Evolutionary conservation across 352 stramenopile species (phyloP).

Genomic region (Achlya hypogyna): DNA sequence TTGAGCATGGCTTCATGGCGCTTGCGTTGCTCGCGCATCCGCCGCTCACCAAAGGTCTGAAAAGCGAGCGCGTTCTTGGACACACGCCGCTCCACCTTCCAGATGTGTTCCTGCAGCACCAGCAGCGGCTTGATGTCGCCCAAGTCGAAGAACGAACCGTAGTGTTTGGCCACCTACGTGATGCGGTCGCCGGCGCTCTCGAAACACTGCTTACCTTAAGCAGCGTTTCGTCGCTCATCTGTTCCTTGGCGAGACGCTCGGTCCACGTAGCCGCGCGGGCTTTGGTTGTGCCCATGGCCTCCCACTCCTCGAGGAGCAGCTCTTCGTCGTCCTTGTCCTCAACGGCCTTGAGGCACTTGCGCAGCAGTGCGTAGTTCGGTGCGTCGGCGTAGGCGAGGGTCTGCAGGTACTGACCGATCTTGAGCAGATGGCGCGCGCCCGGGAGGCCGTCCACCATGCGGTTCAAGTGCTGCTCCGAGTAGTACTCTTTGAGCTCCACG

Average conservation of each 20-base stretch:
- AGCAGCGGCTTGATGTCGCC: slow-evolving; percentile 39
- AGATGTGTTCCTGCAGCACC: slow-evolving; percentile 54
- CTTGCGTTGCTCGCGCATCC: slow-evolving; percentile 66
- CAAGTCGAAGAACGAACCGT: slow-evolving; percentile 67
- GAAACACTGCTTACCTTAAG: slow-evolving; percentile 28
- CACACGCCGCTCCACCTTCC: slow-evolving; percentile 52
- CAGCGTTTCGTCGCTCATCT: slow-evolving; percentile 28
- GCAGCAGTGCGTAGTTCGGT: slow-evolving; percentile 55
- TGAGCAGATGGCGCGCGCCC: slow-evolving; percentile 54
- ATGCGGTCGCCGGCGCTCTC: slow-evolving; percentile 35
- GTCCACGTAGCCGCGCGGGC: slow-evolving; percentile 22
- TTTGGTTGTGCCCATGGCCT: slow-evolving; percentile 24
- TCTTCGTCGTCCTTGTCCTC: slow-evolving; percentile 29
- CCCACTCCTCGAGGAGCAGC: slow-evolving; percentile 38
- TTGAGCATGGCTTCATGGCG: slow-evolving; percentile 58
- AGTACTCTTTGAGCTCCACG: slow-evolving; percentile 74
- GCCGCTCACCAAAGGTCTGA: slow-evolving; percentile 73
- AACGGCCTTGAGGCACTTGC: slow-evolving; percentile 31
- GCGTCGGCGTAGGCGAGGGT: slow-evolving; percentile 61
- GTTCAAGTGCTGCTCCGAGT: slow-evolving; percentile 57
- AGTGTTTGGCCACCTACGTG: slow-evolving; percentile 47
- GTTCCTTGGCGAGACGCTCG: slow-evolving; percentile 36
- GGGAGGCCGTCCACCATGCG: slow-evolving; percentile 65
- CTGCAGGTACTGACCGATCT: slow-evolving; percentile 69
- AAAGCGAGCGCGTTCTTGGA: slow-evolving; percentile 47